Evolutionary conservation across 768 basidiomycete genomes (phyloP).

Genomic region (Myochromella boudieri): DNA sequence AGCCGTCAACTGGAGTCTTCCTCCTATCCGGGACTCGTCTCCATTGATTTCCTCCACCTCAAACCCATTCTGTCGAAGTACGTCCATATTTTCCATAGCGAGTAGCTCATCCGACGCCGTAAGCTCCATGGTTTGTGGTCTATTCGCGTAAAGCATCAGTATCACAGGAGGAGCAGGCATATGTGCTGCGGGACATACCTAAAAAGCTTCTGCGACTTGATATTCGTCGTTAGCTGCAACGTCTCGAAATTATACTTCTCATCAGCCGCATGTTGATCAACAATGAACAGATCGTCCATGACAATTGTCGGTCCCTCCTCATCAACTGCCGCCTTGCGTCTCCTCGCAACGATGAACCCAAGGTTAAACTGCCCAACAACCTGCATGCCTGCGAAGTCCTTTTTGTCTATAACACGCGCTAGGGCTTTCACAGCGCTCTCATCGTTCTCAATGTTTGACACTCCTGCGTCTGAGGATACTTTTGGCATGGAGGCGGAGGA

Average conservation of each 20-base stretch:
- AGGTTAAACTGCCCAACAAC: constrained; percentile 94
- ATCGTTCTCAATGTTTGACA: constrained; percentile 46
- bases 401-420: constrained; percentile 81
- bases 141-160: constrained; percentile 25
- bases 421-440: constrained; percentile 64
- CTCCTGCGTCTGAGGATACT: constrained; percentile 36
- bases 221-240: constrained; percentile 85
- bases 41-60: constrained; percentile 66
- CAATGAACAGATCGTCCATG: constrained; percentile 91
- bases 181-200: constrained; percentile 48
- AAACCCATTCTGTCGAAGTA: constrained; percentile 87
- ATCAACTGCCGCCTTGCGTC: constrained; percentile 33
- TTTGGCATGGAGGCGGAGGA: constrained; percentile 1
- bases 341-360: constrained; percentile 88
- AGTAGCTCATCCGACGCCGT: constrained; percentile 89
- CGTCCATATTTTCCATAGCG: constrained; percentile 83
- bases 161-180: neutral
- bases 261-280: constrained; percentile 97
- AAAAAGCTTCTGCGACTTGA: constrained; percentile 83
- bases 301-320: constrained; percentile 13
- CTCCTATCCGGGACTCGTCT: constrained; percentile 30
- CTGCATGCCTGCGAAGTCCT: constrained; percentile 82
- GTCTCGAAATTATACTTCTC: constrained; percentile 99
- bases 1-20: constrained; percentile 65
- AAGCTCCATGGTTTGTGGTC: constrained; percentile 75